Base-by-base conservation (phyloP, 257 asterid genomes). In the Capsicum rhomboideum region DNA sequence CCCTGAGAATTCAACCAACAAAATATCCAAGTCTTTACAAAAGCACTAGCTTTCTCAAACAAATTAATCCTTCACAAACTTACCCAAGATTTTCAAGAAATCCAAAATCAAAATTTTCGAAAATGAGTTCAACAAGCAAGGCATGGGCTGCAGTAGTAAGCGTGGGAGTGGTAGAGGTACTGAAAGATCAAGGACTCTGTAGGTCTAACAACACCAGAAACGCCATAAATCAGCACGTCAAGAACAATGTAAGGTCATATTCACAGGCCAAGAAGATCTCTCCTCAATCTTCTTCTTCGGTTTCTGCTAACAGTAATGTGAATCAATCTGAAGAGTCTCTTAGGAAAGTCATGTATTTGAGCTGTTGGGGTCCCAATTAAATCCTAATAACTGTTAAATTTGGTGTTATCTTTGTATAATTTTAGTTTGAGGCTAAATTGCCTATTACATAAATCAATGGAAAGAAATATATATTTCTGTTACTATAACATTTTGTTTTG, bases 281-380 rank as follows among this genome's bases (percentile, higher is more conserved):
- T 26, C 31, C 88, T 77, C 67, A 64, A 18, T 69, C 88, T 80
- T 61, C 85, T 78, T 37, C 69, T 4, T 20, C 61, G 63, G n/a
- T 54, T 71, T 79, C 84, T 40, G n/a, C 79, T 4, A 78, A 16
- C 42, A 13, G 20, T 54, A 66, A 84, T 8, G 26, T 31, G 5
- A 75, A 69, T 50, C 59, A 75, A 8, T 83, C 86, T 10, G 88
- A 87, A 28, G 90, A 87, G 12, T 85, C 90, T 3, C 66, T 85
- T 3, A 85, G 88, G 78, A 85, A 79, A 82, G 87, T 86, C 18
- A 84, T 84, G 87, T 82, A 75, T 40, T 82, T 87, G 84, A 87
- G 86, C 71, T 84, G 89, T 49, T 87, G 89, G 87, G 87, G 89
- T 78, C 87, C 87, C 23, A 55, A 84, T 80, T 84, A 31, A 84